These are phyloP conservation scores for Astrephomene gubernaculifera DNA, from an alignment of 139 green algal species.

Conservation along the genomic window DNA sequence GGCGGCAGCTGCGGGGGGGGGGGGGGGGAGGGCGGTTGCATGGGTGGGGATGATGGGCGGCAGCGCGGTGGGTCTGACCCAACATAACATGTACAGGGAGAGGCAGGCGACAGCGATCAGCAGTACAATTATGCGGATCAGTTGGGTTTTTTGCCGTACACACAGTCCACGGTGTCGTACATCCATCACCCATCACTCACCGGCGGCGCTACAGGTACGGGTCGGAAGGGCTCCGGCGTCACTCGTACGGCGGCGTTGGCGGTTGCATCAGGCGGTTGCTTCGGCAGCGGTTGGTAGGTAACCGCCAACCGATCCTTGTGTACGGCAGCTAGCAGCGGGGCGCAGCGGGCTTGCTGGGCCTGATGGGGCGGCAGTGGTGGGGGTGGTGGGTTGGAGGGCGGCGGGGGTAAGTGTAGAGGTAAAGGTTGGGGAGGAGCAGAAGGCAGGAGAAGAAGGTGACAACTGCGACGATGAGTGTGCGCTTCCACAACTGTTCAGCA, in stretches of 20 bases:
- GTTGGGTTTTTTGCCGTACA: no score
- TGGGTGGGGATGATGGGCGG: no score
- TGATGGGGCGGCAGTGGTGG: not conserved
- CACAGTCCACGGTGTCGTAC: no score
- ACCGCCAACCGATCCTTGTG: constrained; percentile 13
- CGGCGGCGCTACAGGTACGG: not conserved
- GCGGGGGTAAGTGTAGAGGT: not conserved
- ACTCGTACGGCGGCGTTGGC: not conserved
- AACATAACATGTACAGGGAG: no score
- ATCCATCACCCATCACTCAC: no score
- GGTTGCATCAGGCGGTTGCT: not conserved
- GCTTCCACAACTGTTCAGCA: no score
- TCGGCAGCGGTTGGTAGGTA: constrained; percentile 30
- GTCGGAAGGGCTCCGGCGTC: not conserved
- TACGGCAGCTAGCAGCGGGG: not conserved
- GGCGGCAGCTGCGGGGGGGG: no score
- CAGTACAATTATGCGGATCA: no score
- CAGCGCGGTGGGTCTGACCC: no score
- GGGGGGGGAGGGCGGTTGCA: no score
- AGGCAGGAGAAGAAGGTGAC: not conserved
- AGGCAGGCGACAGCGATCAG: no score
- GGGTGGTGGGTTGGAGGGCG: not conserved
- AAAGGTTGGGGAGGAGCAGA: not conserved
- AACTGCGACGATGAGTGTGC: no score
- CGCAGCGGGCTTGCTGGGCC: not conserved